phyloP scores from a whole-genome alignment of 2,329 filamentous ascomycete genomes.

The Xylaria polymorpha region DNA sequence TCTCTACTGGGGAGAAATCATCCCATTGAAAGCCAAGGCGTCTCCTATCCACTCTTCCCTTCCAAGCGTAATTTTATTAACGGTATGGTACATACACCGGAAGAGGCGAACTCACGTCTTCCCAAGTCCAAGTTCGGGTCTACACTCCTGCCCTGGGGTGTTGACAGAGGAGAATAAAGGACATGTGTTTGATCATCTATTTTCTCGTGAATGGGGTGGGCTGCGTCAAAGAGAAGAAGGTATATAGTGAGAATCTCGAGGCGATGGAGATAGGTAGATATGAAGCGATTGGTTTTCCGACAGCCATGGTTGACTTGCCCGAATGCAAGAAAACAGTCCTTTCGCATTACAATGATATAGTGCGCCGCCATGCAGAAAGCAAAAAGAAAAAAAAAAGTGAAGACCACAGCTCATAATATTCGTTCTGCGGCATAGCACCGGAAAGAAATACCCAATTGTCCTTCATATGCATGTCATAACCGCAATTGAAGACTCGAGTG shows the following conservation, averaged over 20 bases:
- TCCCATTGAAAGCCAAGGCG: constrained; percentile 28
- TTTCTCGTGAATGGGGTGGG: constrained; percentile 12
- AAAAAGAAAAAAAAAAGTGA: constrained; percentile 37
- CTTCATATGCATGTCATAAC: constrained; percentile 43
- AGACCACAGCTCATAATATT: constrained; percentile 36
- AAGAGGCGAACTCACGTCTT: constrained; percentile 38
- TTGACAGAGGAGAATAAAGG: neutral
- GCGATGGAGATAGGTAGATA: constrained; percentile 24
- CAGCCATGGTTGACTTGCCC: constrained; percentile 33
- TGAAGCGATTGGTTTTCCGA: constrained; percentile 29
- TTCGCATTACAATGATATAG: constrained; percentile 40
- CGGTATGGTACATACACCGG: constrained; percentile 45
- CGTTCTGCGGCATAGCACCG: constrained; percentile 39
- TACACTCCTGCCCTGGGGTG: neutral
- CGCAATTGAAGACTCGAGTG: constrained; percentile 28
- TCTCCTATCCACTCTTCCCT: constrained; percentile 30
- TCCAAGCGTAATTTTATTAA: constrained; percentile 32
- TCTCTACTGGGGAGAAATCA: constrained; percentile 14
- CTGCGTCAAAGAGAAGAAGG: constrained; percentile 25
- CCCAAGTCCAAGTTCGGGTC: constrained; percentile 19
- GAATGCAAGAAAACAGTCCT: constrained; percentile 36
- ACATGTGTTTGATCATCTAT: constrained; percentile 6
- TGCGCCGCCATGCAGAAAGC: constrained; percentile 42
- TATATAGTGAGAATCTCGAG: constrained; percentile 41
- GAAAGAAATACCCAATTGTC: constrained; percentile 45